Evolutionary conservation across 441 rosid genomes (phyloP).

Genomic region (Erysimum cheiri): DNA sequence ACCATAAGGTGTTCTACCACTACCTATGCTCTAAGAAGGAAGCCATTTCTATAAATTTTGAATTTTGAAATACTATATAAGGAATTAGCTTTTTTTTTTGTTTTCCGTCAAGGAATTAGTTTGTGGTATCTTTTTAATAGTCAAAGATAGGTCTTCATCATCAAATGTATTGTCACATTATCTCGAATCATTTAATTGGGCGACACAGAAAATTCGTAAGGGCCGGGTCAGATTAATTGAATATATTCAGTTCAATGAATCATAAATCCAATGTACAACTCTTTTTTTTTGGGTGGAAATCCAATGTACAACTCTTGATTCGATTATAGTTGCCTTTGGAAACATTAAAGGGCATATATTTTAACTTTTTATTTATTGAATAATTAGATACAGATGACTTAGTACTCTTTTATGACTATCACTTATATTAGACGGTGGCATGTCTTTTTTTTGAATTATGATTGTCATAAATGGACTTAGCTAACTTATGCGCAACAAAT

Average conservation of each 20-base stretch:
- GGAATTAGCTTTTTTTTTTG: too few relatives aligned
- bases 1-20: too few relatives aligned
- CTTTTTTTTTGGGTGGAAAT: too few relatives aligned
- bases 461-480: constrained; percentile 39
- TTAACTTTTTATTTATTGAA: constrained; percentile 3
- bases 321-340: constrained; percentile 24
- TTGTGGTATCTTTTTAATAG: constrained; percentile 3
- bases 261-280: constrained; percentile 35
- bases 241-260: constrained; percentile 34
- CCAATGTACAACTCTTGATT: too few relatives aligned
- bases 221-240: constrained; percentile 32
- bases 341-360: constrained; percentile 11
- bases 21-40: too few relatives aligned
- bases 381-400: constrained; percentile 23
- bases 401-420: constrained; percentile 18
- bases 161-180: constrained; percentile 32
- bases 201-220: constrained; percentile 32
- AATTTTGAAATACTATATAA: constrained; percentile 1
- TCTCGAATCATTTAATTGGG: constrained; percentile 37
- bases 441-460: neutral
- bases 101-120: too few relatives aligned
- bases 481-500: constrained; percentile 41
- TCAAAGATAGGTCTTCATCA: constrained; percentile 30
- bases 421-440: constrained; percentile 29
- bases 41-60: constrained; percentile 3